Evolutionary conservation across 768 basidiomycete genomes (phyloP), one percentile per base, ranked within the genome.

Genomic region (Lepiota venenata): DNA sequence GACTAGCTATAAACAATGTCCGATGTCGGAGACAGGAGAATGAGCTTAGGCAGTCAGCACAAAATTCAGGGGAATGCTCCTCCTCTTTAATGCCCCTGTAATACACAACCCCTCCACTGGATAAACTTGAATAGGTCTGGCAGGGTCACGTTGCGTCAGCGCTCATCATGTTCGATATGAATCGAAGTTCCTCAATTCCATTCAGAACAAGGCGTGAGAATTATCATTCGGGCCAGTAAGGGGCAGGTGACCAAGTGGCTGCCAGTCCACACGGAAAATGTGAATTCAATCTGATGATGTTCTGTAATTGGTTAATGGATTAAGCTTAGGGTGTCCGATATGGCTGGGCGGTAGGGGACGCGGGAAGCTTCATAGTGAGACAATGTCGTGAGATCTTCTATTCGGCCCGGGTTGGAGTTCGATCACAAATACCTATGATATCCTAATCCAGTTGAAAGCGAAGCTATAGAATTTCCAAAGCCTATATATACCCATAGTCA

Each of bases 71-170:
- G 25, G 25, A 25, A 25, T 25, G 5, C 25, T 5, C 25, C 15
- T 18, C 46, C 25, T 47, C 46, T 47, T 47, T 47, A 45, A 47
- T 47, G 12, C 46, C 46, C 18, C 36, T 18, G 16, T 22, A n/a
- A 8, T 12, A 18, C 5, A 7, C 35, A 36, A 21, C 5, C 46
- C 46, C n/a, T 32, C 10, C 12, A 37, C 36, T 18, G 16, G 46
- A 36, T n/a, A n/a, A 9, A 9, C 25, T 2, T 15, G 20, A 47
- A 5, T 27, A 11, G 32, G 3, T n/a, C 27, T 45, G 20, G 35
- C 25, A 38, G 11, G 11, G 3, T 20, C 47, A 39, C 37, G 32
- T 22, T 49, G 36, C 36, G 22, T 38, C 6, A 4, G 20, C 9
- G 9, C n/a, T 3, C 0, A 14, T 37, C 12, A 25, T n/a, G n/a